These are phyloP conservation scores for Fraxinus velutina DNA, from an alignment of 305 asterid genomes.

Conservation along the genomic window DNA sequence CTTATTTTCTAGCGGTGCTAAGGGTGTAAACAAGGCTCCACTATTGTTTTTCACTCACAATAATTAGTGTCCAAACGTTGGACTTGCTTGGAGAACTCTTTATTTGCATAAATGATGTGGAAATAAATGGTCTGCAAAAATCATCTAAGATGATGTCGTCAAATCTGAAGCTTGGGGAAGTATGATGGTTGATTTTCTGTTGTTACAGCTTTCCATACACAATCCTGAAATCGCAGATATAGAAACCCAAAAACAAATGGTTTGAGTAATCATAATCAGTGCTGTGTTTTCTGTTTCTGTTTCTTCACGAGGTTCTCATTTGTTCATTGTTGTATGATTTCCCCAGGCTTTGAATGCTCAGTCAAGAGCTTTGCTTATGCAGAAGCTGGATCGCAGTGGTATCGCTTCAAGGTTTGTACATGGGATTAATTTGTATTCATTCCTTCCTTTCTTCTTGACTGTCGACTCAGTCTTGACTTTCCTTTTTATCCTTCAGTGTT, in stretches of 20 bases:
- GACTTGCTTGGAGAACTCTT: background rate
- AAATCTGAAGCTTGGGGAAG: background rate
- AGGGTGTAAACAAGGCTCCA: background rate
- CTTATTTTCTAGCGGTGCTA: background rate
- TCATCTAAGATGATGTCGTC: background rate
- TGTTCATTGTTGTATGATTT: constrained; percentile 8
- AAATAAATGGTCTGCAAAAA: background rate
- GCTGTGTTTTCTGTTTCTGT: background rate
- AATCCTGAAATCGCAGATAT: background rate
- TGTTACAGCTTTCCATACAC: background rate
- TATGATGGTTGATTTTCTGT: background rate
- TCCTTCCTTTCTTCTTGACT: background rate
- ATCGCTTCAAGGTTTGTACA: constrained; percentile 66
- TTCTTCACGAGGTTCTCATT: background rate
- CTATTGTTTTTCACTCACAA: background rate
- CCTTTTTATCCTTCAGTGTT: constrained; percentile 37
- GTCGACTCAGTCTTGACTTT: constrained; percentile 10
- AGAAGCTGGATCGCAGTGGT: constrained; percentile 94
- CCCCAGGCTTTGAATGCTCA: constrained; percentile 88
- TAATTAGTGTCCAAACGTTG: background rate
- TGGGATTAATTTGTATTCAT: constrained; percentile 8
- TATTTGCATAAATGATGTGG: background rate
- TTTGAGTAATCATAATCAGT: background rate
- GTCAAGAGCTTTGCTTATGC: constrained; percentile 95
- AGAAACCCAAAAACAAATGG: background rate